phyloP scores from a whole-genome alignment of 208 protist genomes.

The Leishmania guyanensis region DNA sequence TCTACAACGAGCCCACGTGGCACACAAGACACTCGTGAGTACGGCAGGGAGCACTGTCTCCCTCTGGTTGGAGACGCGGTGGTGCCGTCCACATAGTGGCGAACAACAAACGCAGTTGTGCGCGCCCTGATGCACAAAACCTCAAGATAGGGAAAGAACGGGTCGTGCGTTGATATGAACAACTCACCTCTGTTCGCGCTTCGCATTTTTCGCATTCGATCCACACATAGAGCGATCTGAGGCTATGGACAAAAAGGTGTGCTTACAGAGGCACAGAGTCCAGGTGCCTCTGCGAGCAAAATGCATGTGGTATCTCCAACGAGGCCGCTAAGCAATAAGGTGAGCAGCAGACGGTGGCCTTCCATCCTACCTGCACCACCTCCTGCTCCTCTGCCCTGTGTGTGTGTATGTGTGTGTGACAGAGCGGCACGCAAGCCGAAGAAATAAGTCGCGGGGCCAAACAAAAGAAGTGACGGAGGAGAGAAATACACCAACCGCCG shows the following conservation, averaged over 20 bases:
- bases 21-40: background rate
- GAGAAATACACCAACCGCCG: background rate
- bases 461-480: background rate
- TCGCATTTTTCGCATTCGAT: background rate
- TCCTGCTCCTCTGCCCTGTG: background rate
- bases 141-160: background rate
- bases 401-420: background rate
- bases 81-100: background rate
- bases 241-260: background rate
- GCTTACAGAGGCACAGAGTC: background rate
- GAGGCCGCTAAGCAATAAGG: background rate
- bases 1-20: too few relatives aligned
- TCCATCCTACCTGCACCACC: background rate
- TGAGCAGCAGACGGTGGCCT: background rate
- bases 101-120: background rate
- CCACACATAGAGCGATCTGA: background rate
- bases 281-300: background rate
- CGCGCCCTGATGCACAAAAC: background rate
- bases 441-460: background rate
- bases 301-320: background rate
- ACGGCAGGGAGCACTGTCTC: background rate
- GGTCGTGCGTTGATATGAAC: background rate
- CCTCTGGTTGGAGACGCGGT: background rate
- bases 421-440: background rate
- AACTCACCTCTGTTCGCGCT: background rate